These are phyloP conservation scores for Scytalidium lignicola DNA, from an alignment of 2,329 filamentous ascomycete species.

Conservation along the genomic window DNA sequence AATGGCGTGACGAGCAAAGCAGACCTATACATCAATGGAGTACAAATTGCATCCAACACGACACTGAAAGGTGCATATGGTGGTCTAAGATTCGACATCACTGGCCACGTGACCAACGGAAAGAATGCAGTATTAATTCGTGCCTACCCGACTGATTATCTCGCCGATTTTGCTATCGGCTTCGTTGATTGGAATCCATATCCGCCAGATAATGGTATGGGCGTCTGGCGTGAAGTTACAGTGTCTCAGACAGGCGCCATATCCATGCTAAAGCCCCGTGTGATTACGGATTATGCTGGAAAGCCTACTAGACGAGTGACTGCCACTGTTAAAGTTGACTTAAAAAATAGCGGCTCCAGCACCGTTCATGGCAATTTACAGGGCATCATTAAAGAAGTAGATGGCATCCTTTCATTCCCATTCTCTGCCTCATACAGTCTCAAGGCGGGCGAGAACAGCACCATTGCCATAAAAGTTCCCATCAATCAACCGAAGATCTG, in stretches of 20 bases:
- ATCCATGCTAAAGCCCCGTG: conserved; percentile 22
- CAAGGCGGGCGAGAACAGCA: conserved; percentile 30
- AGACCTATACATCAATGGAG: conserved; percentile 56
- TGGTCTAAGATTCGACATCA: conserved; percentile 52
- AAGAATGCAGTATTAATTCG: conserved; percentile 48
- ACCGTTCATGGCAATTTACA: conserved; percentile 22
- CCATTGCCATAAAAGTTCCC: conserved; percentile 32
- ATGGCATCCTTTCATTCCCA: conserved; percentile 6
- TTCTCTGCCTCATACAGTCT: conserved; percentile 33
- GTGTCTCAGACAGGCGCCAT: conserved; percentile 50
- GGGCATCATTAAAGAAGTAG: conserved; percentile 16
- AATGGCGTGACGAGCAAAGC: conserved; percentile 56
- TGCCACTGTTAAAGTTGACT: conserved; percentile 2
- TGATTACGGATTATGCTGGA: conserved; percentile 4
- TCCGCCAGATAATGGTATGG: conserved; percentile 57
- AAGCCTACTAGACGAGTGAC: not conserved
- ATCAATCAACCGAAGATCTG: conserved; percentile 46
- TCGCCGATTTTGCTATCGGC: conserved; percentile 52
- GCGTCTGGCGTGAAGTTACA: conserved; percentile 55
- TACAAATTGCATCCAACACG: conserved; percentile 41
- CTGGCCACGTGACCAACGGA: conserved; percentile 31
- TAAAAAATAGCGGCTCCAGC: conserved; percentile 1
- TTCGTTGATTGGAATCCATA: conserved; percentile 61
- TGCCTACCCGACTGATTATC: conserved; percentile 54
- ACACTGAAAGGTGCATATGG: conserved; percentile 52